phyloP scores from a whole-genome alignment of 768 basidiomycete species.

The Amanita molliuscula region DNA sequence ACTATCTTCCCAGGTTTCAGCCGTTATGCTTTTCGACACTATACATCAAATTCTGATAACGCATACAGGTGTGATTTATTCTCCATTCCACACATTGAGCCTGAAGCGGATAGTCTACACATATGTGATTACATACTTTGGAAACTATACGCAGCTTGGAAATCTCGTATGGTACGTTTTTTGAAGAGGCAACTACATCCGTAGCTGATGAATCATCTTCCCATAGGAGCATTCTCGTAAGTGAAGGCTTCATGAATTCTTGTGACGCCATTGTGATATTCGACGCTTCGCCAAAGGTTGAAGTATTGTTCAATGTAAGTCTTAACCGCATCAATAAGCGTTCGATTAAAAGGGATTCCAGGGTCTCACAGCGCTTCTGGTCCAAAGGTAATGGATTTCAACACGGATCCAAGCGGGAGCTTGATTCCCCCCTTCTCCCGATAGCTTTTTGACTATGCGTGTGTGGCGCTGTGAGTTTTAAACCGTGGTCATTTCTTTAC shows the following conservation, averaged over 20 bases:
- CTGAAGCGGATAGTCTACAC: slow-evolving; percentile 27
- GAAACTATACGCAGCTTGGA: slow-evolving; percentile 16
- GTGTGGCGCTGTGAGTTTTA: slow-evolving; percentile 18
- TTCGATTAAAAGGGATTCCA: slow-evolving; percentile 9
- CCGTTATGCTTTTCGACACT: slow-evolving; percentile 40
- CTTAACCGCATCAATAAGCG: background rate
- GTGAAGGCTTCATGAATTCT: slow-evolving; percentile 3
- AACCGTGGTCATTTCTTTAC: background rate
- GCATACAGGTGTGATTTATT: slow-evolving; percentile 28
- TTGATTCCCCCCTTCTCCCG: background rate
- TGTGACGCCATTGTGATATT: background rate
- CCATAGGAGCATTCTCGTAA: slow-evolving; percentile 26
- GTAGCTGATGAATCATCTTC: background rate
- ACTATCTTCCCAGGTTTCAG: slow-evolving; percentile 28
- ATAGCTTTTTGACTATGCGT: slow-evolving; percentile 19
- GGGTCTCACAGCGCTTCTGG: slow-evolving; percentile 37
- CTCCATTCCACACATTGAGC: background rate
- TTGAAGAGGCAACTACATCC: background rate
- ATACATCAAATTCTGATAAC: slow-evolving; percentile 44
- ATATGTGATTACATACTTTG: slow-evolving; percentile 35
- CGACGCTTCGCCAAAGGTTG: slow-evolving; percentile 19
- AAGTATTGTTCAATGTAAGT: slow-evolving; percentile 39
- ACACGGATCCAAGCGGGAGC: background rate
- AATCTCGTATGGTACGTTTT: slow-evolving; percentile 31
- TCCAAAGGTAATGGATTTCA: slow-evolving; percentile 27